Base-by-base conservation (phyloP, 2,329 filamentous ascomycete species). In the Emydomyces testavorans region DNA sequence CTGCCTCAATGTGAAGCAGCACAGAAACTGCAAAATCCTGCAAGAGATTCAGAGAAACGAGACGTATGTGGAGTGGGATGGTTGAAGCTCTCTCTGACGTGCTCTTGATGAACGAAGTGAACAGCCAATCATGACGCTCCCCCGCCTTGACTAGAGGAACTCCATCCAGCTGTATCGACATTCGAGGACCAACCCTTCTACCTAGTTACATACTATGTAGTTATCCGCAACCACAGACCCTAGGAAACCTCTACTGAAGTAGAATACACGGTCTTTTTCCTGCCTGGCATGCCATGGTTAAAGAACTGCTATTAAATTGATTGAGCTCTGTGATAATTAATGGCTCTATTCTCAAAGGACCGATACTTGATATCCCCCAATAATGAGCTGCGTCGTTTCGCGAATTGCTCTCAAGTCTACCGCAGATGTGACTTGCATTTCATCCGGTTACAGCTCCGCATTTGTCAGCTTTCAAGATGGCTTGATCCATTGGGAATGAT, bases 21-120 rank as follows among this genome's bases (percentile, higher is more conserved):
- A 38, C 6, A 37, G 8, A 37, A 28, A 38, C 29, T 2, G 32
- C 42, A 18, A 21, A 46, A 20, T 29, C 16, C 10, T 13, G 16
- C 6, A 31, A 15, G 21, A 11, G 11, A 37, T 26, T 4, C n/a
- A 6, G 11, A 37, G 13, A 28, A 26, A 11, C 29, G 18, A 16
- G 32, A 40, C 20, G 24, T 10, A 29, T 11, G n/a, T 20, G 35
- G 36, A 24, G 34, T 47, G 21, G 26, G 28, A 32, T 24, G 16
- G 28, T 24, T 31, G 36, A 32, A 47, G 45, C 45, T 47, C 45
- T 35, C 45, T 16, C 44, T 39, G 34, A 38, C 41, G 34, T 46
- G 24, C 44, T 21, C 13, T 40, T 20, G 26, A 40, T 23, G n/a
- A 16, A 18, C n/a, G 24, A 47, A 47, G 35, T 32, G 36, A 8